These are phyloP conservation scores for Acacia pycnantha DNA, from an alignment of 331 rosid genomes.

Conservation along the genomic window DNA sequence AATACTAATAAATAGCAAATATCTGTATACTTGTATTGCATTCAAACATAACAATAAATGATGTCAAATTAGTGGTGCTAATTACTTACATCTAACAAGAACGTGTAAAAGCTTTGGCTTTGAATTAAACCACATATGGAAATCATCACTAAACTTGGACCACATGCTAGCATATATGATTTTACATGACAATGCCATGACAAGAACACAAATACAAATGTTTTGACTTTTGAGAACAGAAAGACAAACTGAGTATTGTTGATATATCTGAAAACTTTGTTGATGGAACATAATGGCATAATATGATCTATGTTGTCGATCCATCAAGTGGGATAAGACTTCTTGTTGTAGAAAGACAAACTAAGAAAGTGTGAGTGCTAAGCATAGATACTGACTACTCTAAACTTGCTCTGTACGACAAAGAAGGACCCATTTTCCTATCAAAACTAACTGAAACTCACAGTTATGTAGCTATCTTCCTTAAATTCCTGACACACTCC, in stretches of 20 bases:
- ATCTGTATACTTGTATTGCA: not conserved
- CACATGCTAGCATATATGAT: not conserved
- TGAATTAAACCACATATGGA: not conserved
- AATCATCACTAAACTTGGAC: conserved; percentile 6
- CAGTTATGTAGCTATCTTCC: conserved; percentile 80
- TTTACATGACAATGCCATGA: conserved; percentile 4
- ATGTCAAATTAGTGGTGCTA: not conserved
- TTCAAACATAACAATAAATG: not conserved
- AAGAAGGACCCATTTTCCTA: conserved; percentile 20
- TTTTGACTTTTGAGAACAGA: not conserved
- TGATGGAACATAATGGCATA: not conserved
- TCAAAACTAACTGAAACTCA: conserved; percentile 47
- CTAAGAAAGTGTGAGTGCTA: conserved; percentile 1
- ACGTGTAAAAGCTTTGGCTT: conserved; percentile 1
- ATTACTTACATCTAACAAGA: conserved; percentile 18
- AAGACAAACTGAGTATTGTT: conserved; percentile 1
- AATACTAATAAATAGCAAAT: conserved; percentile 16
- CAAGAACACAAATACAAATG: conserved; percentile 6
- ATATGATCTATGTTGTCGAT: not conserved
- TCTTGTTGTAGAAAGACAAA: not conserved
- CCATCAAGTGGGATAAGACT: not conserved
- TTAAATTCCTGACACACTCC: conserved; percentile 95
- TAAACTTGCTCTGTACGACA: conserved; percentile 17
- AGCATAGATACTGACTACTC: conserved; percentile 23
- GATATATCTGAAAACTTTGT: not conserved